A percentile compares a stretch with the other conserved stretches of the same genome.
phyloP scores from a whole-genome alignment of 2,329 filamentous ascomycete genomes.

The Magnaporthiopsis incrustans region DNA sequence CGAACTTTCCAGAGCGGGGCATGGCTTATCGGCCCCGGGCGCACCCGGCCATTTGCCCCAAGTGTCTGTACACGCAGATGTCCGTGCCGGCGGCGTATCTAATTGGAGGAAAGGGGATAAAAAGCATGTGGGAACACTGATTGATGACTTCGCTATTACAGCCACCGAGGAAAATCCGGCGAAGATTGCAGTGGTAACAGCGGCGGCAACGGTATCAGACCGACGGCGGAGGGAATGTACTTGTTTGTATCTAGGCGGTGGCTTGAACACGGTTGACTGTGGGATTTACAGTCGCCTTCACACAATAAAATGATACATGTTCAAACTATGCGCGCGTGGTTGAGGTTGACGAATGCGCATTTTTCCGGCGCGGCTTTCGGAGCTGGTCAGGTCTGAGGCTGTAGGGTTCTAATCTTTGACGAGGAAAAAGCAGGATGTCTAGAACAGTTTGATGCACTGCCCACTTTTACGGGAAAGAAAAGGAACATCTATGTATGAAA shows the following conservation, averaged over 20 bases:
- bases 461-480: too few species aligned
- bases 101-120: neutral
- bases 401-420: too few species aligned
- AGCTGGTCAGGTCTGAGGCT: too few species aligned
- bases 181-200: neutral
- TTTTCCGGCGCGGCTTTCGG: too few species aligned
- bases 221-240: neutral
- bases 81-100: neutral
- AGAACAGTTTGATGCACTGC: too few species aligned
- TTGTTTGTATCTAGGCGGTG: neutral
- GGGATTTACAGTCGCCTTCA: too few species aligned
- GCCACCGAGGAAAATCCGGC: neutral
- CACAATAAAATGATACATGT: neutral
- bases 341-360: too few species aligned
- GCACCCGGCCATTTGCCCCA: neutral
- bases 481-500: too few species aligned
- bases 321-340: neutral
- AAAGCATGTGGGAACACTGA: neutral
- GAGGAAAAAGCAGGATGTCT: too few species aligned
- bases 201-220: neutral
- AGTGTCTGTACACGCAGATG: neutral
- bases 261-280: neutral
- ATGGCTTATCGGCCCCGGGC: neutral
- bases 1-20: neutral
- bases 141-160: neutral